Percentiles rank a stretch among this genome's conserved stretches.
phyloP scores from a whole-genome alignment of 805 yeast genomes.

The Myxozyma monticola region DNA sequence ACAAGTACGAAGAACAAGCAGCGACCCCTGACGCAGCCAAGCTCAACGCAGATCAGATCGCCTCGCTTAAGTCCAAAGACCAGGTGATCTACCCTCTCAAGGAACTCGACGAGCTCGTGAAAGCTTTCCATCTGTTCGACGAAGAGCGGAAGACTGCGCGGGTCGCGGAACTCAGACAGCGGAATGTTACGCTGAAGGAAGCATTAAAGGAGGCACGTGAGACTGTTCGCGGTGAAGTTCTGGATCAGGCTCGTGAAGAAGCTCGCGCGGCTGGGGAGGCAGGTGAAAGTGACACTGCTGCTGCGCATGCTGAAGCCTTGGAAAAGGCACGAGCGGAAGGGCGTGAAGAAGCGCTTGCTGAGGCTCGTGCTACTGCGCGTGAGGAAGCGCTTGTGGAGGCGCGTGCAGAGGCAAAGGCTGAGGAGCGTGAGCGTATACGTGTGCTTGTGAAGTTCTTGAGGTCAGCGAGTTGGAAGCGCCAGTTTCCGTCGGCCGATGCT shows the following conservation, averaged over 20 bases:
- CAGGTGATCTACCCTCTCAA: constrained; percentile 41
- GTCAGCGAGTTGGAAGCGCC: constrained; percentile 40
- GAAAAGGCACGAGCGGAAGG: not conserved
- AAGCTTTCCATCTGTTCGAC: constrained; percentile 32
- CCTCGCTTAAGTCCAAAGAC: constrained; percentile 38
- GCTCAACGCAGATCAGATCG: constrained; percentile 41
- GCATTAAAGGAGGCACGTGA: not conserved
- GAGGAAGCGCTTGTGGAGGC: constrained; percentile 19
- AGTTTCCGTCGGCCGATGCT: constrained; percentile 24
- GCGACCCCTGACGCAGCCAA: constrained; percentile 32
- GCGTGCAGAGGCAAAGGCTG: constrained; percentile 21
- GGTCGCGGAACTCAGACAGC: not conserved
- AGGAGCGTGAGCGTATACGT: constrained; percentile 30
- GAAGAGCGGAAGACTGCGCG: constrained; percentile 12
- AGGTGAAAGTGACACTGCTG: no score
- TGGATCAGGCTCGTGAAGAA: no score
- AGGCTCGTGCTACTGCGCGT: no score
- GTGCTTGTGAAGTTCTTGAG: constrained; percentile 37
- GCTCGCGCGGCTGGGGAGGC: no score
- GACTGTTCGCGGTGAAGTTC: no score
- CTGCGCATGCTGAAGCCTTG: no score
- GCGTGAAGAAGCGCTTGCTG: not conserved
- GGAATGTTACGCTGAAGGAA: constrained; percentile 1
- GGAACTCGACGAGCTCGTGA: constrained; percentile 38
- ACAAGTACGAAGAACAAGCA: constrained; percentile 39